phyloP scores from a whole-genome alignment of 345 rosid species.

The Ricinus communis region DNA sequence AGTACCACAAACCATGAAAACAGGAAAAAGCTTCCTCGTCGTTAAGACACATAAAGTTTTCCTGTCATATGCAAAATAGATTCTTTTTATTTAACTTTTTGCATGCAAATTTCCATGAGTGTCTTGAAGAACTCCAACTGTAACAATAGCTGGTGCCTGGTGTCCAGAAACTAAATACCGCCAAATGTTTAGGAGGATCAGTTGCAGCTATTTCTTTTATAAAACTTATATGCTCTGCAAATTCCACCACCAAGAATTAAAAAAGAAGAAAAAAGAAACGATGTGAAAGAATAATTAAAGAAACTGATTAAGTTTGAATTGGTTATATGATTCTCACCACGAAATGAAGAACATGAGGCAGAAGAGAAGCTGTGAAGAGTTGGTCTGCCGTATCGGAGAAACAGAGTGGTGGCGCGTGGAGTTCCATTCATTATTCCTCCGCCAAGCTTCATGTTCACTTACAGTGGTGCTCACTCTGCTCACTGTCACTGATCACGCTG shows the following conservation, averaged over 20 bases:
- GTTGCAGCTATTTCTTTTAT: conserved; percentile 59
- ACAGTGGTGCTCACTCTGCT: no score
- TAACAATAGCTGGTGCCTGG: no score
- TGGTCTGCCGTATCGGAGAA: conserved; percentile 31
- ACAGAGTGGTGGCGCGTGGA: conserved; percentile 38
- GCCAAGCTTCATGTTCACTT: conserved; percentile 40
- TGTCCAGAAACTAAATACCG: no score
- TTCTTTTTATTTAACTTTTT: no score
- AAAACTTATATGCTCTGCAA: conserved; percentile 58
- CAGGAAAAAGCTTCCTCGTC: no score
- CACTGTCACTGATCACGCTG: no score
- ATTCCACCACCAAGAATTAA: neutral
- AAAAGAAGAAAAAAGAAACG: conserved; percentile 7
- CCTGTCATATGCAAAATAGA: no score
- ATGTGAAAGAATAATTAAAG: neutral
- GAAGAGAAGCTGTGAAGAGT: conserved; percentile 33
- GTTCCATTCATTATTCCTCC: conserved; percentile 38
- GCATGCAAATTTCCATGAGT: no score
- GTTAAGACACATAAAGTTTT: no score
- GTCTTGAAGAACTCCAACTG: no score
- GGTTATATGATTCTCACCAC: conserved; percentile 32
- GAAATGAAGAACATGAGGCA: conserved; percentile 35
- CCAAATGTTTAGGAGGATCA: conserved; percentile 67
- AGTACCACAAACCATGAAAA: no score
- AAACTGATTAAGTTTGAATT: neutral